phyloP scores from a whole-genome alignment of 1,284 basidiomycete genomes.

The Caloboletus firmus region DNA sequence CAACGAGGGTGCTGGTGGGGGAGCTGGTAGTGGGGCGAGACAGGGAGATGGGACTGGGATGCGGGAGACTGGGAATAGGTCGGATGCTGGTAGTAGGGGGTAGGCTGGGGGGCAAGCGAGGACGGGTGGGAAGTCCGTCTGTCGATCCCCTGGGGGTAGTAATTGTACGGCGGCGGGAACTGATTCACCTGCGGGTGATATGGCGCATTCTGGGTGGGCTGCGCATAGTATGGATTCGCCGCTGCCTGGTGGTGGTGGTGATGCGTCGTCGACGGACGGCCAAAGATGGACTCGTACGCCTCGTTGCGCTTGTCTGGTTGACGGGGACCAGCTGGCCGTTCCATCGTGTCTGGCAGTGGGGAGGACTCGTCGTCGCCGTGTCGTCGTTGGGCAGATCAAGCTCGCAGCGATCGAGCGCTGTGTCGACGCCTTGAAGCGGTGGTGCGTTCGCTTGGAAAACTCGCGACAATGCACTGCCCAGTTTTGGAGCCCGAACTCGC shows the following conservation, averaged over 20 bases:
- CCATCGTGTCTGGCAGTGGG: constrained; percentile 44
- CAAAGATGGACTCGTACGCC: constrained; percentile 83
- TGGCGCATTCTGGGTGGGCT: constrained; percentile 16
- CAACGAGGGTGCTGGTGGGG: constrained; percentile 30
- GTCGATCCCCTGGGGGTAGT: constrained; percentile 30
- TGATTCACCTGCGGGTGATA: constrained; percentile 26
- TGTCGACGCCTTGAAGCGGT: constrained; percentile 6
- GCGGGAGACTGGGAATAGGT: constrained; percentile 30
- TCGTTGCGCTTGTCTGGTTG: constrained; percentile 72
- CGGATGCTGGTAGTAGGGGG: constrained; percentile 35
- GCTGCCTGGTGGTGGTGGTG: constrained; percentile 37
- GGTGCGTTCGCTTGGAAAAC: constrained; percentile 12
- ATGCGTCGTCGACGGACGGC: constrained; percentile 55
- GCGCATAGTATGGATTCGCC: constrained; percentile 25
- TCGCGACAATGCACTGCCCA: constrained; percentile 21
- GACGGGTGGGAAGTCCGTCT: constrained; percentile 35
- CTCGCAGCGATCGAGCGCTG: constrained; percentile 4
- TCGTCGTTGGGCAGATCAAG: constrained; percentile 8
- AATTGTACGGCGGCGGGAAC: constrained; percentile 26
- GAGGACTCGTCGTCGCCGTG: constrained; percentile 2
- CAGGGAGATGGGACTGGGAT: constrained; percentile 28
- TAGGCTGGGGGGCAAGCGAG: constrained; percentile 25
- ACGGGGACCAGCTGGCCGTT: constrained; percentile 67
- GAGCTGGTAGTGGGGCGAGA: constrained; percentile 23
- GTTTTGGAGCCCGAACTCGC: constrained; percentile 23